Base-by-base conservation (phyloP, 768 basidiomycete species). In the Termitomyces sp. region DNA sequence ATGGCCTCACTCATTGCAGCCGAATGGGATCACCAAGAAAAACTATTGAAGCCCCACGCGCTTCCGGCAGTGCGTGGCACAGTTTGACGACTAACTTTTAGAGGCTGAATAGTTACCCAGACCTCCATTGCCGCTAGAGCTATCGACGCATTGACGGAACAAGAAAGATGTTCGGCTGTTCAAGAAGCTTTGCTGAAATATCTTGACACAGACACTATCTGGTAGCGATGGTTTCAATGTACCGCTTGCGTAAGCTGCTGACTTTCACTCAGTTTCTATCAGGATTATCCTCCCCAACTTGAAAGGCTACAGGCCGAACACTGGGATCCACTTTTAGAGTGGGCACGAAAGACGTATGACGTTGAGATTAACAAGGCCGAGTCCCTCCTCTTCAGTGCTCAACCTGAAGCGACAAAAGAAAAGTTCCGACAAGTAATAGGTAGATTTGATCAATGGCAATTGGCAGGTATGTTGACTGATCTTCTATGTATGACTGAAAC, bases 1-100 rank as follows among this genome's bases (percentile, higher is more conserved):
- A 78, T 90, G 22, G 94, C 95, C 1, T 78, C 91, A 1, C 79
- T 97, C 56, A 86, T 98, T 64, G 97, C 94, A 20, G 81, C 90
- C 56, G 97, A 99, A 75, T 99, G 97, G 97, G 94, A 99, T 66
- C 90, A 88, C 66, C 96, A 98, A 72, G 85, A 85, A 57, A 86
- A 76, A 5, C 66, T 95, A 1, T 68, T 98, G 60, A 98, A 95
- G 71, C 89, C 89, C 26, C 92, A 96, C 70, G 88, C 94, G 1
- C 74, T 99, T 26, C 94, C 97, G 16, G 83, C 97, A 82, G 96
- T 97, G 68, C 54, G 77, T 38, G 53, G 13, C 26, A 46, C 6
- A 20, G 11, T 40, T 44, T 30, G 3, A 13, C 11, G 13, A 28
- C 28, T 41, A n/a, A 41, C 18, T 30, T 7, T 14, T 1, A 13